Conservation (phyloP, 345 rosid species). For the Populus ilicifolia region DNA sequence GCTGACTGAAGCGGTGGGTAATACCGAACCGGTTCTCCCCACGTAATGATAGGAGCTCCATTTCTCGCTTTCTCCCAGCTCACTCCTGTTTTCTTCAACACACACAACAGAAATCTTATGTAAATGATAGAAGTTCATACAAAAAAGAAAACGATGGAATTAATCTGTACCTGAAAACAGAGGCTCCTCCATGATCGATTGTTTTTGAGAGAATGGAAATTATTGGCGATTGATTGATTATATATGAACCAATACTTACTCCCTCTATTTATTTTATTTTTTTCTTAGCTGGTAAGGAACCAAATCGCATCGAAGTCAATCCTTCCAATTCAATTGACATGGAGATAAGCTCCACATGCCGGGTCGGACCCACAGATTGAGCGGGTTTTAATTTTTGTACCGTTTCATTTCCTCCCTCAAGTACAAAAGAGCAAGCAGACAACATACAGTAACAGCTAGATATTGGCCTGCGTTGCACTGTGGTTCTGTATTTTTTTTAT, state of each 20-base stretch:
- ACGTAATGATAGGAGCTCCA: conserved; percentile 76
- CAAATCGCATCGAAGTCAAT: not conserved
- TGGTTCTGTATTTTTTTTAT: too few relatives aligned
- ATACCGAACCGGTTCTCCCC: conserved; percentile 58
- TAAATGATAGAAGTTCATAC: not conserved
- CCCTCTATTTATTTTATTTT: not conserved
- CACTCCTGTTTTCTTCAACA: conserved; percentile 43
- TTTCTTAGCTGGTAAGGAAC: conserved; percentile 30
- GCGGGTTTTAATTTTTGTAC: not conserved
- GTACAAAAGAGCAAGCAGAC: not conserved
- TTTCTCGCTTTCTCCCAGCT: conserved; percentile 40
- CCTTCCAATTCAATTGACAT: too few relatives aligned
- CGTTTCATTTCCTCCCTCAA: not conserved
- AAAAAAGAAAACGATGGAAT: not conserved
- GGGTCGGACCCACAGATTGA: conserved; percentile 1
- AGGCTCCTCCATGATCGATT: conserved; percentile 54
- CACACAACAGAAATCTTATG: not conserved
- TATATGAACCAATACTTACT: not conserved
- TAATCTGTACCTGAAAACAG: conserved; percentile 51
- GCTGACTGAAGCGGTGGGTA: conserved; percentile 70
- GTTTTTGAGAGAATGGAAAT: not conserved
- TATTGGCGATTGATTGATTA: not conserved
- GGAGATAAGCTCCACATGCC: not conserved
- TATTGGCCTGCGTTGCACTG: too few relatives aligned
- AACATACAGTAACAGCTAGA: too few relatives aligned